These are phyloP conservation scores for Flaveria robusta DNA, from an alignment of 129 eudicot genomes.

Conservation along the genomic window DNA sequence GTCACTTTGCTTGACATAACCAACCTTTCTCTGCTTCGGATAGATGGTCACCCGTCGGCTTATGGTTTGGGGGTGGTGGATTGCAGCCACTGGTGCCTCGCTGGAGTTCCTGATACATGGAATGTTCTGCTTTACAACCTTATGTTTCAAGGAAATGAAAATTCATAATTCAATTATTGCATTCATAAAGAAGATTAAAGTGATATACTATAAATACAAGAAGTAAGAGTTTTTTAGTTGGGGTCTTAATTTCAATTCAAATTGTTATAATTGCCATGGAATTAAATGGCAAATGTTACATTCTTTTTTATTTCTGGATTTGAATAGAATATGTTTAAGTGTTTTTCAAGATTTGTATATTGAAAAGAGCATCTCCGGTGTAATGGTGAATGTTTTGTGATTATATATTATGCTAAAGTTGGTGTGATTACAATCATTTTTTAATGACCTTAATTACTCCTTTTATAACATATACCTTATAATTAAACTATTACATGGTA, in stretches of 20 bases:
- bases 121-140: constrained; percentile 67
- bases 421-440: no score
- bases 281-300: constrained; percentile 29
- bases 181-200: constrained; percentile 22
- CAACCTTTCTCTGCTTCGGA: constrained; percentile 61
- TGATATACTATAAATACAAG: constrained; percentile 17
- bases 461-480: no score
- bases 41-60: constrained; percentile 83
- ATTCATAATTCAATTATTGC: constrained; percentile 26
- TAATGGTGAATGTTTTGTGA: no score
- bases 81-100: constrained; percentile 95
- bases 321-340: no score
- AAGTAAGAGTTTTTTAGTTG: neutral
- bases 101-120: constrained; percentile 96
- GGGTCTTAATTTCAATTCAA: constrained; percentile 25
- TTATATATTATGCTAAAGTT: no score
- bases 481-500: no score
- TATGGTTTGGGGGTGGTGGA: constrained; percentile 70
- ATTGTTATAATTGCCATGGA: constrained; percentile 24
- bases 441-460: no score
- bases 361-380: no score
- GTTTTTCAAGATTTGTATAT: no score
- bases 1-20: constrained; percentile 72
- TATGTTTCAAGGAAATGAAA: constrained; percentile 33
- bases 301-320: constrained; percentile 17